A percentile compares a stretch with the other conserved stretches of the same genome.
These are phyloP conservation scores for Candida pini DNA, from an alignment of 805 yeast genomes.

Conservation along the genomic window DNA sequence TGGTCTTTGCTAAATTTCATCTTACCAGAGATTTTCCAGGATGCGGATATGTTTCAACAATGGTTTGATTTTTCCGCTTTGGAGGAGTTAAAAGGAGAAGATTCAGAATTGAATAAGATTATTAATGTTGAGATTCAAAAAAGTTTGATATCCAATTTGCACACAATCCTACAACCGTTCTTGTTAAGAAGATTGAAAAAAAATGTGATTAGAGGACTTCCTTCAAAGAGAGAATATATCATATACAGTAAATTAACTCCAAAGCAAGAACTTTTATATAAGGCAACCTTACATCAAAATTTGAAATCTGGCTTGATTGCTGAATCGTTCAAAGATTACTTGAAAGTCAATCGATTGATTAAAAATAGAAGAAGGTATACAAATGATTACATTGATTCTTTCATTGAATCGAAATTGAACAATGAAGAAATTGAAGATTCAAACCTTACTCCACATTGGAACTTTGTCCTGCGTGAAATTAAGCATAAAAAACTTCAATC, in stretches of 20 bases:
- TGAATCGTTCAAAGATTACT: conserved; percentile 46
- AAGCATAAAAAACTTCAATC: conserved; percentile 55
- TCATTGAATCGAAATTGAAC: conserved; percentile 28
- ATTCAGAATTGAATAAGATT: conserved; percentile 37
- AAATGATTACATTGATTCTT: conserved; percentile 32
- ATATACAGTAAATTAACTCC: conserved; percentile 65
- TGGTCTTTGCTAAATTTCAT: conserved; percentile 92
- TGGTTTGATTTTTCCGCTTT: conserved; percentile 86
- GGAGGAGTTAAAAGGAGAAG: conserved; percentile 31
- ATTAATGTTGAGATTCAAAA: conserved; percentile 55
- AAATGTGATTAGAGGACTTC: conserved; percentile 64
- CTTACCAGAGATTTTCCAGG: conserved; percentile 89
- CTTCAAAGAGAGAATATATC: conserved; percentile 86
- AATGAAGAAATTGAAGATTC: conserved; percentile 4
- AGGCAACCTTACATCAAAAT: conserved; percentile 38
- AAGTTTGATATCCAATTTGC: conserved; percentile 68
- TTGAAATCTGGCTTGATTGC: conserved; percentile 41
- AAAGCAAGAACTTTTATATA: conserved; percentile 50
- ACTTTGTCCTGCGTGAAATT: conserved; percentile 35
- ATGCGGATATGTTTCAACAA: conserved; percentile 79
- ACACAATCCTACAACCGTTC: conserved; percentile 85
- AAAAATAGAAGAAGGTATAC: conserved; percentile 11
- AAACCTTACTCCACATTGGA: conserved; percentile 17
- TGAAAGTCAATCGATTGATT: conserved; percentile 33
- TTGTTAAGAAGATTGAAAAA: conserved; percentile 74